Evolutionary conservation across 345 rosid species (phyloP).

Genomic region (Brassica napus): DNA sequence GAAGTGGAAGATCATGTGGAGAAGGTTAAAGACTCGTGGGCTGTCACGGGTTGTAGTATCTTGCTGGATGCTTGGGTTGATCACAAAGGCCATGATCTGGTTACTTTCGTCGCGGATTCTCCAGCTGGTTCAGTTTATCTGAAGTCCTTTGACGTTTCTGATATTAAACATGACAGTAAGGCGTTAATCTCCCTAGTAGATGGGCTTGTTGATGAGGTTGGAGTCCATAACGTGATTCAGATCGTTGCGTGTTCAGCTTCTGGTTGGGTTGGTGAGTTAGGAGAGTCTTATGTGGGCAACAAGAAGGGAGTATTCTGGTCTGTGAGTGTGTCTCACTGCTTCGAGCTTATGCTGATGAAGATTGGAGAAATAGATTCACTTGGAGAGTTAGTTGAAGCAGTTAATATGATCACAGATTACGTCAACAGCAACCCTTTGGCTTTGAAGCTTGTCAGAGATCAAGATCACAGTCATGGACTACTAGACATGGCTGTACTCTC

Average conservation of each 20-base stretch:
- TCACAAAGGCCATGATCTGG: conserved; percentile 48
- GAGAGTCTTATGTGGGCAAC: conserved; percentile 42
- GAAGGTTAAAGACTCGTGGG: conserved; percentile 55
- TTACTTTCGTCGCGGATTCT: conserved; percentile 55
- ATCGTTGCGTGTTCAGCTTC: conserved; percentile 47
- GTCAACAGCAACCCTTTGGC: conserved; percentile 37
- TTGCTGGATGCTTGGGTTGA: conserved; percentile 69
- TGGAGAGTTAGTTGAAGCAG: conserved; percentile 33
- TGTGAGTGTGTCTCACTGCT: conserved; percentile 57
- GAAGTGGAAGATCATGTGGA: conserved; percentile 46
- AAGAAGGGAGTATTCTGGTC: conserved; percentile 53
- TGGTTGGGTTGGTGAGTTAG: conserved; percentile 56
- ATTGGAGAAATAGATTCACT: conserved; percentile 34
- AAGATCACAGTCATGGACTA: conserved; percentile 23
- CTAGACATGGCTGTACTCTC: conserved; percentile 30
- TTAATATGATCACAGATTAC: conserved; percentile 12
- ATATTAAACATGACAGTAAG: conserved; percentile 8
- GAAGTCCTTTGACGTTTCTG: conserved; percentile 47
- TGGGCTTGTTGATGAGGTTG: conserved; percentile 48
- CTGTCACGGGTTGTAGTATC: conserved; percentile 59
- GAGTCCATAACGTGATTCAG: conserved; percentile 57
- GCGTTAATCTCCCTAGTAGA: conserved; percentile 46
- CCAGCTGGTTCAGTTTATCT: conserved; percentile 59
- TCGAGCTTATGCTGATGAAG: conserved; percentile 56
- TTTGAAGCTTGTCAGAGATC: conserved; percentile 37